Evolutionary conservation across 116 monocot genomes (phyloP), one percentile per base, ranked within the genome.

Genomic region (Dioscorea cayenensis): DNA sequence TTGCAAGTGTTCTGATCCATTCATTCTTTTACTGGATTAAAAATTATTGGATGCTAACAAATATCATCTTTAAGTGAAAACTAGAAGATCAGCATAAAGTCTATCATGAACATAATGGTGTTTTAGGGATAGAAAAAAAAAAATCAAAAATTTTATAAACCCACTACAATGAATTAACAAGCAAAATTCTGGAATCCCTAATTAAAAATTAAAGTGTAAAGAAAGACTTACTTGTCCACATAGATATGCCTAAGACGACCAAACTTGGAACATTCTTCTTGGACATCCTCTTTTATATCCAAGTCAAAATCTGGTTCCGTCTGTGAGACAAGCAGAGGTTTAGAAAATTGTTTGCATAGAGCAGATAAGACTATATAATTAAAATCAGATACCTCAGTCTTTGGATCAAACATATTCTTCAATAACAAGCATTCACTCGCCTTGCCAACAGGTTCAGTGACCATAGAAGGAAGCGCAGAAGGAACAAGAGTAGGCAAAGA

Each of bases 401-500:
- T 87, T 28, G 94, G 94, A 77, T 94, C 85, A 75, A 94, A 94
- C 94, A 94, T 90, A 68, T 94, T 94, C 80, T 83, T 94, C 65
- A 94, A 76, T 35, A 94, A 72, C 71, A 94, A 22, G 49, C 78
- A 90, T 43, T 94, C 94, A 25, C 80, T 90, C 7, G 90, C 90
- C 32, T 77, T 71, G 27, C 79, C 87, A 25, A 80, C 67, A 64
- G 77, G 75, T 73, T 85, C 87, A 43, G 25, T 18, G 43, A 73
- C 16, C 18, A 81, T 14, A 5, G 72, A 21, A 60, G 70, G 25
- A 6, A 16, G 55, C 25, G 16, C 14, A 49, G 23, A 10, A 62
- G 23, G 16, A 14, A 75, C 64, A 55, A 16, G 5, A 14, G 55
- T 19, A 20, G 77, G 70, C 65, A 67, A 50, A 19, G 69, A 50